phyloP scores from a whole-genome alignment of 768 basidiomycete species.

The Gloeophyllum trabeum region DNA sequence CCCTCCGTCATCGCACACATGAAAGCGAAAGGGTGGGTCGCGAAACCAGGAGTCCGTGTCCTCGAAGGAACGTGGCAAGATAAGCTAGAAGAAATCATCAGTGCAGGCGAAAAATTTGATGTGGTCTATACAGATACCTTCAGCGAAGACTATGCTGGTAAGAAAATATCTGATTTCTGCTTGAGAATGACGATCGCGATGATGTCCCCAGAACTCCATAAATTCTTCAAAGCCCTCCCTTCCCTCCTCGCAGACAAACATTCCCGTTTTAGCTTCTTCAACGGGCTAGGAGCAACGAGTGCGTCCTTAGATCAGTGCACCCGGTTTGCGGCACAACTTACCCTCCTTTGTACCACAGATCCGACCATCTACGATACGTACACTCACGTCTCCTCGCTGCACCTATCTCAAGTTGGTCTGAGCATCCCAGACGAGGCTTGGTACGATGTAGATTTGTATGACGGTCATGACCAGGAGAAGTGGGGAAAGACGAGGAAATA shows the following conservation, averaged over 20 bases:
- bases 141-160: slow-evolving; percentile 72
- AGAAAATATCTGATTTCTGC: too few species aligned
- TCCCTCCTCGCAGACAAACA: slow-evolving; percentile 63
- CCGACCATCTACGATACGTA: slow-evolving; percentile 87
- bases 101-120: slow-evolving; percentile 73
- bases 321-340: not conserved
- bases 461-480: slow-evolving; percentile 37
- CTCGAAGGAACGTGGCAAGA: slow-evolving; percentile 95
- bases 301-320: slow-evolving; percentile 15
- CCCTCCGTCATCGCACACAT: slow-evolving; percentile 83
- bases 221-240: slow-evolving; percentile 76
- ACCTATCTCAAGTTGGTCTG: slow-evolving; percentile 76
- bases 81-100: slow-evolving; percentile 51
- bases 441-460: slow-evolving; percentile 67
- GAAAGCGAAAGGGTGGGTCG: slow-evolving; percentile 66
- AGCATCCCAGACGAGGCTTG: slow-evolving; percentile 70
- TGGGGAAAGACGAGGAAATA: slow-evolving; percentile 76
- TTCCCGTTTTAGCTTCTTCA: slow-evolving; percentile 90
- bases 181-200: not conserved
- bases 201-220: slow-evolving; percentile 48
- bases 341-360: slow-evolving; percentile 34
- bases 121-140: slow-evolving; percentile 90
- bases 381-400: slow-evolving; percentile 72
- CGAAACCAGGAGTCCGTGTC: slow-evolving; percentile 64
- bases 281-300: slow-evolving; percentile 94